phyloP scores from a whole-genome alignment of 2,329 filamentous ascomycete genomes.

The Lithohypha guttulata region DNA sequence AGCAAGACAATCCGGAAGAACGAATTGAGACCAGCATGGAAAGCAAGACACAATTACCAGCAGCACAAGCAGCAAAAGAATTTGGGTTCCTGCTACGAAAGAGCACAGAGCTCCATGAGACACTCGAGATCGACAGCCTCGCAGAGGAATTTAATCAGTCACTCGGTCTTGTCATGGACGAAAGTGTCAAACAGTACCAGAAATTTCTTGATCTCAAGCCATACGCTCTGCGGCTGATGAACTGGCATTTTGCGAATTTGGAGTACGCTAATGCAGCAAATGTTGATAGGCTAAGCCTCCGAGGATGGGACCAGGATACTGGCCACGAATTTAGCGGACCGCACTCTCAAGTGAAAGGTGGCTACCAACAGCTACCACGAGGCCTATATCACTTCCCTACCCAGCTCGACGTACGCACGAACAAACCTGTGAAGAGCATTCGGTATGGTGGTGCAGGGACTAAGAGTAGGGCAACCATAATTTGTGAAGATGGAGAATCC shows the following conservation, averaged over 20 bases:
- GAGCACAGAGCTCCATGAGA: conserved; percentile 51
- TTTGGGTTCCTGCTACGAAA: conserved; percentile 74
- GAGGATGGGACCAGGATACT: conserved; percentile 92
- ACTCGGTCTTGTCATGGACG: conserved; percentile 81
- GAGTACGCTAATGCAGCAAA: conserved; percentile 95
- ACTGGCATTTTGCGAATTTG: conserved; percentile 97
- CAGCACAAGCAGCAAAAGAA: conserved; percentile 62
- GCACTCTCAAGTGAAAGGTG: conserved; percentile 86
- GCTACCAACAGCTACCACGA: conserved; percentile 86
- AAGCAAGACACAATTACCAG: conserved; percentile 61
- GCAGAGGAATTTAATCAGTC: conserved; percentile 57
- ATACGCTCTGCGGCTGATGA: conserved; percentile 80
- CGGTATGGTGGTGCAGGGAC: conserved; percentile 44
- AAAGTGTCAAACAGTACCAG: conserved; percentile 81
- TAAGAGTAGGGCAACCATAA: conserved; percentile 47
- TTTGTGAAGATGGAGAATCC: conserved; percentile 65
- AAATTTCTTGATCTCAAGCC: conserved; percentile 69
- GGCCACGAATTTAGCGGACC: conserved; percentile 95
- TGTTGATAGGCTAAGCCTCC: conserved; percentile 73
- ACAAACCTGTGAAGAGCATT: conserved; percentile 62
- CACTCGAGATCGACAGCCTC: conserved; percentile 59
- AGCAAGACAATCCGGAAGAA: conserved; percentile 49
- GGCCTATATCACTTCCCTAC: conserved; percentile 69
- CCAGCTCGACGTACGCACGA: conserved; percentile 65
- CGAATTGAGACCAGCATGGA: conserved; percentile 61